phyloP scores from a whole-genome alignment of 1,139 yeast species.

The Suhomyces chickasaworum region DNA sequence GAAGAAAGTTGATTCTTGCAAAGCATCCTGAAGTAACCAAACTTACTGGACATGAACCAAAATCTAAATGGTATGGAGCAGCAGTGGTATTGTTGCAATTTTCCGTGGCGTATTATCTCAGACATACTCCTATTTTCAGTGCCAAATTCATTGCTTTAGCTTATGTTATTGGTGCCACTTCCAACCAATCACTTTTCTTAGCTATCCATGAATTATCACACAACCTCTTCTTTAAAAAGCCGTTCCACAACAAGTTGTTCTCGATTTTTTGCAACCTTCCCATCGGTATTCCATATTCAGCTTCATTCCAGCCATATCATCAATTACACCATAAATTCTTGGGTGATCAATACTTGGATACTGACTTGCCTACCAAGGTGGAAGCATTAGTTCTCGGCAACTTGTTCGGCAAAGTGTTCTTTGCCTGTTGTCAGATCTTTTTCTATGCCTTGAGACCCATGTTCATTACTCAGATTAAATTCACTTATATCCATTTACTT shows the following conservation, averaged over 20 bases:
- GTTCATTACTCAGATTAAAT: conserved; percentile 73
- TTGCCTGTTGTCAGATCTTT: conserved; percentile 85
- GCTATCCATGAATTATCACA: conserved; percentile 90
- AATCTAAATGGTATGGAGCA: conserved; percentile 73
- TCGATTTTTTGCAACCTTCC: conserved; percentile 81
- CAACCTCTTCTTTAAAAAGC: conserved; percentile 80
- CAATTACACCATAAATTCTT: conserved; percentile 87
- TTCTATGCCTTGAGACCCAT: conserved; percentile 90
- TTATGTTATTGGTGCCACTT: conserved; percentile 82
- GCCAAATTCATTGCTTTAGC: conserved; percentile 64
- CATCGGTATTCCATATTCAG: conserved; percentile 87
- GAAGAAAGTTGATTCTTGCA: conserved; percentile 72
- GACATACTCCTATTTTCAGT: conserved; percentile 55
- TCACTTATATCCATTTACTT: conserved; percentile 72
- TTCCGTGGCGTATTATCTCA: conserved; percentile 58
- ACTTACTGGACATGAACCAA: conserved; percentile 84
- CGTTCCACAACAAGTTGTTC: conserved; percentile 73
- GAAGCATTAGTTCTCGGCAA: conserved; percentile 77
- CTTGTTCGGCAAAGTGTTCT: conserved; percentile 84
- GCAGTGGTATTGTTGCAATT: conserved; percentile 69
- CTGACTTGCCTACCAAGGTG: conserved; percentile 79
- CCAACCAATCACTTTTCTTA: conserved; percentile 78
- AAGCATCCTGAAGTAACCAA: conserved; percentile 79
- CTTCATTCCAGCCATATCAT: conserved; percentile 90
- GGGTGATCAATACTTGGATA: conserved; percentile 84